phyloP scores from a whole-genome alignment of 129 eudicot species.

The Flaveria robusta region DNA sequence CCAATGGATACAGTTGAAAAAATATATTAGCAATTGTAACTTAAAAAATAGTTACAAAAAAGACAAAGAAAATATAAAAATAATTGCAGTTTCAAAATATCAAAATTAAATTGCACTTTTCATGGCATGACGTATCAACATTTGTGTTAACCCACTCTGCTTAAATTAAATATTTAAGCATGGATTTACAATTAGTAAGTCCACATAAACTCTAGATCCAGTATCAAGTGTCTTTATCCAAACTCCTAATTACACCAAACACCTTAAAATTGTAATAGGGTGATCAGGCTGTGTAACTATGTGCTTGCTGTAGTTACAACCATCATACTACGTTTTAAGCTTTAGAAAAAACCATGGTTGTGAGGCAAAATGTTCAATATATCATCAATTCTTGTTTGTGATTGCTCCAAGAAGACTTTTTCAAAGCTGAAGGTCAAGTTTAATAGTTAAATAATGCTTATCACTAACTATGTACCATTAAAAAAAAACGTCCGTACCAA shows the following conservation, averaged over 20 bases:
- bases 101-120: background rate
- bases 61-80: background rate
- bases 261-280: background rate
- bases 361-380: background rate
- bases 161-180: background rate
- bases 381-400: no score
- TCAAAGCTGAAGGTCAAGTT: background rate
- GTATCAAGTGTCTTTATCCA: conserved; percentile 9
- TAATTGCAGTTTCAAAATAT: background rate
- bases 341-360: background rate
- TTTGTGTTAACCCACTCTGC: background rate
- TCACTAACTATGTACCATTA: background rate
- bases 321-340: background rate
- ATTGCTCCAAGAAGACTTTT: no score
- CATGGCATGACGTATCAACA: conserved; percentile 6
- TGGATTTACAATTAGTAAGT: background rate
- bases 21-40: conserved; percentile 6
- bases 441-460: background rate
- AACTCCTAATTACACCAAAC: background rate
- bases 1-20: background rate
- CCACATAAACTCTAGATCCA: conserved; percentile 2
- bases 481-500: background rate
- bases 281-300: background rate
- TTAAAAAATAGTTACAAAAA: background rate
- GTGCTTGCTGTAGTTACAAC: background rate